Evolutionary conservation across 139 green algal genomes (phyloP).

Genomic region (Closterium sp.): DNA sequence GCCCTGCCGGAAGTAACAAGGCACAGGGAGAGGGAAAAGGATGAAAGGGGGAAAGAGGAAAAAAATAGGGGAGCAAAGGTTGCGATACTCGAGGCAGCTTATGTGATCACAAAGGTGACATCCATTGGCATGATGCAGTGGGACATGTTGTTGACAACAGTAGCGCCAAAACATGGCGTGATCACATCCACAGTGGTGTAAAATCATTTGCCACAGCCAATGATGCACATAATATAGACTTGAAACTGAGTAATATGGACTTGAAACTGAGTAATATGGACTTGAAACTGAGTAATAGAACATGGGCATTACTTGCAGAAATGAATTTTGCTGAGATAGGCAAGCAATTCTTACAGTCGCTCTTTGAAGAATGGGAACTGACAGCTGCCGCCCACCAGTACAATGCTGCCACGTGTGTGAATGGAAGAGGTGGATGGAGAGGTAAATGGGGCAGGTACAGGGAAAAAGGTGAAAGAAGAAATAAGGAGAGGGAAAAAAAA

Average conservation of each 20-base stretch:
- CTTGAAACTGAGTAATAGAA: not conserved
- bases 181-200: not conserved
- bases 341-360: not conserved
- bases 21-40: not conserved
- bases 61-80: too few relatives aligned
- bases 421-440: not conserved
- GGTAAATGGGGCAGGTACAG: not conserved
- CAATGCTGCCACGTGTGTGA: constrained; percentile 11
- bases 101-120: not conserved
- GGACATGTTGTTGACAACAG: not conserved
- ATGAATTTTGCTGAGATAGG: not conserved
- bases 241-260: too few relatives aligned
- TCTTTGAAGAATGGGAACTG: constrained; percentile 26
- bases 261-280: not conserved
- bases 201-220: not conserved
- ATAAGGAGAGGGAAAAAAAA: too few relatives aligned
- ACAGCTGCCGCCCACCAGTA: constrained; percentile 39
- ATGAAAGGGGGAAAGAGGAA: too few relatives aligned
- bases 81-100: not conserved
- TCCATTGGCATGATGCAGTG: not conserved
- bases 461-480: too few relatives aligned
- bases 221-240: too few relatives aligned
- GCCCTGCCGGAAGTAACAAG: not conserved
- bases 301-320: too few relatives aligned
- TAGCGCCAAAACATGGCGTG: not conserved